A percentile compares a stretch with the other conserved stretches of the same genome.
Conservation (phyloP, 108 stramenopile species). For the Nitzschia sp. region DNA sequence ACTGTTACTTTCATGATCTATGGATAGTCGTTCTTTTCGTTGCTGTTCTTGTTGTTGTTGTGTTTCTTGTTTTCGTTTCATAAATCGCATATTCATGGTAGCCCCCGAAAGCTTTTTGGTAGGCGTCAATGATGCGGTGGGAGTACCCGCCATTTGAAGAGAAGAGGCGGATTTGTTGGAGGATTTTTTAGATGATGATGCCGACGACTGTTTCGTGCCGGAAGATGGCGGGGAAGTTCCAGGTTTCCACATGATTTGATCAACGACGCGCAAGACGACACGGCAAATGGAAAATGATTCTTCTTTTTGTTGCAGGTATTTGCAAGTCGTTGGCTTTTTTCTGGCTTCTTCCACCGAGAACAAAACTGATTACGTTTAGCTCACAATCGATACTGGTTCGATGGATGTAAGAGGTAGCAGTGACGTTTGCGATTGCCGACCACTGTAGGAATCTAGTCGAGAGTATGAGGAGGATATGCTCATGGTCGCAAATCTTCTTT, state of each 20-base stretch:
- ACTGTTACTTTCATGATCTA: neutral
- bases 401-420: no score
- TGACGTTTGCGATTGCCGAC: no score
- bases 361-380: no score
- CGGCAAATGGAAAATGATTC: neutral
- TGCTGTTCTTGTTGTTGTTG: conserved; percentile 20
- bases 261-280: neutral
- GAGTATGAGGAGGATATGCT: no score
- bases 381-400: no score
- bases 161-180: neutral
- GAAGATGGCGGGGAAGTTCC: conserved; percentile 55
- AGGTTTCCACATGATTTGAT: conserved; percentile 78
- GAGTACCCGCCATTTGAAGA: neutral
- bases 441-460: no score
- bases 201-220: neutral
- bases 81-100: conserved; percentile 89
- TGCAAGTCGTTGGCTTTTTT: no score
- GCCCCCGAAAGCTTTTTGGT: conserved; percentile 68
- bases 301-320: neutral
- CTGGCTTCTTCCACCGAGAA: no score
- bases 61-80: conserved; percentile 63
- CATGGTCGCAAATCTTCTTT: no score
- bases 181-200: conserved; percentile 10
- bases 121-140: neutral
- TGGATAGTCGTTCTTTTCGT: neutral